A percentile compares a stretch with the other conserved stretches of the same genome.
Conservation (phyloP, 495 filamentous ascomycete genomes). For the Aspergillus cristatus region DNA sequence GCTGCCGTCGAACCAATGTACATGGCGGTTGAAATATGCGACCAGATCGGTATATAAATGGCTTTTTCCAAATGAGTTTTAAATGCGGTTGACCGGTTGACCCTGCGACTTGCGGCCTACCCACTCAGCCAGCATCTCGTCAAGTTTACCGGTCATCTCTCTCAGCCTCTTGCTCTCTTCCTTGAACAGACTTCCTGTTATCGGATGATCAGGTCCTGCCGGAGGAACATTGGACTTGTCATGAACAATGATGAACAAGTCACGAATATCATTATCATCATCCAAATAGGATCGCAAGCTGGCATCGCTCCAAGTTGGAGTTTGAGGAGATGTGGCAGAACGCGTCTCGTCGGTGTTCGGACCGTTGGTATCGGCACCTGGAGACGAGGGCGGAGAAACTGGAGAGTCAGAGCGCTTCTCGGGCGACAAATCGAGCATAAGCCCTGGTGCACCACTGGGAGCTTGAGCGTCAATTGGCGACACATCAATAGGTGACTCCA, state of each 20-base stretch:
- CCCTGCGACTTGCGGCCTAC: constrained; percentile 45
- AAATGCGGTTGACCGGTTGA: too few relatives aligned
- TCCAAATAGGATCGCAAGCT: constrained; percentile 83
- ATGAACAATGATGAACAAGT: constrained; percentile 83
- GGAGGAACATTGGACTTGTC: constrained; percentile 76
- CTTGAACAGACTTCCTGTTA: constrained; percentile 70
- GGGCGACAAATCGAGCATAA: constrained; percentile 57
- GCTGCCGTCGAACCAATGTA: neutral
- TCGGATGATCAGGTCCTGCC: constrained; percentile 70
- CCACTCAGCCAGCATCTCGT: constrained; percentile 80
- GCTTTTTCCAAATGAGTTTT: neutral
- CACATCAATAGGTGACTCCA: constrained; percentile 71
- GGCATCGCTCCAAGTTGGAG: constrained; percentile 71
- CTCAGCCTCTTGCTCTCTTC: constrained; percentile 74
- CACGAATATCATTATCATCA: constrained; percentile 81
- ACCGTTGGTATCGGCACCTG: constrained; percentile 46
- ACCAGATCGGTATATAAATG: neutral
- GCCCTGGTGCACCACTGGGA: constrained; percentile 39
- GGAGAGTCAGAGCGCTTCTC: constrained; percentile 50
- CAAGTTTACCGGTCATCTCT: constrained; percentile 76
- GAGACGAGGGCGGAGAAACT: constrained; percentile 55
- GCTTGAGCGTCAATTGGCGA: constrained; percentile 38
- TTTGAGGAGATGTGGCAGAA: constrained; percentile 31
- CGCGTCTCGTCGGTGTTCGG: constrained; percentile 21
- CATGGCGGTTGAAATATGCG: neutral